These are phyloP conservation scores for Rubroshorea leprosula DNA, from an alignment of 345 rosid genomes.

Conservation along the genomic window DNA sequence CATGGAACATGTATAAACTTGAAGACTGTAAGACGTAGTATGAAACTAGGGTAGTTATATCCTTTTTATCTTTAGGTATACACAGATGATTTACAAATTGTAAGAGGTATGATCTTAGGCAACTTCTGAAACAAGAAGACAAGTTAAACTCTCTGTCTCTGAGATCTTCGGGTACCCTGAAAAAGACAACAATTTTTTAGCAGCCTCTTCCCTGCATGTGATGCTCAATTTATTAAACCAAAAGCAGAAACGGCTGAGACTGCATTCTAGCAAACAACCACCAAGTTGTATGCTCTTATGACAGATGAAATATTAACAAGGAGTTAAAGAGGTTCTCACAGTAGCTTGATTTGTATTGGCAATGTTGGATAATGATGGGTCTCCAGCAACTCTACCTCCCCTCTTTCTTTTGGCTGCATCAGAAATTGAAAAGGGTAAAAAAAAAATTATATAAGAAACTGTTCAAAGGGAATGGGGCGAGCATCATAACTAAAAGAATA, in stretches of 20 bases:
- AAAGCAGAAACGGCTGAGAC: too few species aligned
- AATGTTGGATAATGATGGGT: slow-evolving; percentile 19
- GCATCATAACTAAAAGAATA: too few species aligned
- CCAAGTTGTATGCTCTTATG: background rate
- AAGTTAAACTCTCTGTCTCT: slow-evolving; percentile 19
- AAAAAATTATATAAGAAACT: too few species aligned
- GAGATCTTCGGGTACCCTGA: slow-evolving; percentile 30
- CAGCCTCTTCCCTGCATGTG: background rate
- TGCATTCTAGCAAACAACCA: background rate
- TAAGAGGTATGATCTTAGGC: background rate
- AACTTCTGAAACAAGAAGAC: background rate
- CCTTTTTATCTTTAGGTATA: too few species aligned
- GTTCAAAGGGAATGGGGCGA: too few species aligned
- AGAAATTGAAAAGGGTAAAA: slow-evolving; percentile 1
- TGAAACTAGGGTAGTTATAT: too few species aligned
- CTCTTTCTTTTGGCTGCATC: slow-evolving; percentile 32
- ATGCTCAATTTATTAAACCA: background rate
- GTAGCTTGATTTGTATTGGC: slow-evolving; percentile 19
- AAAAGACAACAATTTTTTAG: background rate
- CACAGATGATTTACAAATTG: too few species aligned
- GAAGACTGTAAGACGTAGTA: too few species aligned
- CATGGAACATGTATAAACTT: too few species aligned
- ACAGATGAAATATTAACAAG: background rate
- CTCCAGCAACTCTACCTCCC: slow-evolving; percentile 11
- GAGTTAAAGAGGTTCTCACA: slow-evolving; percentile 22